Percentiles rank a stretch among this genome's conserved stretches.
These are phyloP conservation scores for Ophiostoma ulmi DNA, from an alignment of 2,329 filamentous ascomycete genomes.

Conservation along the genomic window DNA sequence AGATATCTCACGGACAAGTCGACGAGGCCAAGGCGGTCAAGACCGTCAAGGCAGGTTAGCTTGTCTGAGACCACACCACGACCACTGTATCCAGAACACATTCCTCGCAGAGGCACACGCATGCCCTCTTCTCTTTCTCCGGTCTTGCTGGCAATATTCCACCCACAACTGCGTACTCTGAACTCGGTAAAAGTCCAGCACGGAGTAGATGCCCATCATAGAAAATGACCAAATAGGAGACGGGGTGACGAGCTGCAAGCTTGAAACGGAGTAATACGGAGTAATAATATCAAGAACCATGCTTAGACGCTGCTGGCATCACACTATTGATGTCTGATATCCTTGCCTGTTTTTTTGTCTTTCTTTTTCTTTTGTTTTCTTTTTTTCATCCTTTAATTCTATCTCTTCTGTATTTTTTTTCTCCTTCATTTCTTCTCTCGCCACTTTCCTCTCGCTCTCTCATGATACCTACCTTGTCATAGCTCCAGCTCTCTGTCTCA, in stretches of 20 bases:
- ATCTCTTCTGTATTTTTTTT: too few species aligned
- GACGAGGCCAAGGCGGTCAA: not conserved
- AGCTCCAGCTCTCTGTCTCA: too few species aligned
- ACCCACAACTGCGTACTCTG: too few species aligned
- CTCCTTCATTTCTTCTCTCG: too few species aligned
- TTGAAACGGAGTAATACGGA: too few species aligned
- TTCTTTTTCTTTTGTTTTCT: not conserved
- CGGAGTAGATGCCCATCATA: not conserved
- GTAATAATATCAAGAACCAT: too few species aligned
- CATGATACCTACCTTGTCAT: too few species aligned
- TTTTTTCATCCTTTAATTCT: not conserved
- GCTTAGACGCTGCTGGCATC: not conserved
- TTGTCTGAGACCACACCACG: too few species aligned
- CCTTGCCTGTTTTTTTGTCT: not conserved
- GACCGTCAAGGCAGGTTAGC: not conserved
- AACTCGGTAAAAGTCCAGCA: not conserved
- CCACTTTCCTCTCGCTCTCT: too few species aligned
- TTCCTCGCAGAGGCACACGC: not conserved
- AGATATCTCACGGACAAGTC: not conserved
- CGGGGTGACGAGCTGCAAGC: too few species aligned
- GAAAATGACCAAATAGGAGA: not conserved
- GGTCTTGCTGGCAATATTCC: not conserved
- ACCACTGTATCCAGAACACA: not conserved
- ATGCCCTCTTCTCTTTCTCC: not conserved
- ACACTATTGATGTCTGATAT: not conserved